phyloP scores from a whole-genome alignment of 202 grass and related monocot genomes.

The Eragrostis tef region DNA sequence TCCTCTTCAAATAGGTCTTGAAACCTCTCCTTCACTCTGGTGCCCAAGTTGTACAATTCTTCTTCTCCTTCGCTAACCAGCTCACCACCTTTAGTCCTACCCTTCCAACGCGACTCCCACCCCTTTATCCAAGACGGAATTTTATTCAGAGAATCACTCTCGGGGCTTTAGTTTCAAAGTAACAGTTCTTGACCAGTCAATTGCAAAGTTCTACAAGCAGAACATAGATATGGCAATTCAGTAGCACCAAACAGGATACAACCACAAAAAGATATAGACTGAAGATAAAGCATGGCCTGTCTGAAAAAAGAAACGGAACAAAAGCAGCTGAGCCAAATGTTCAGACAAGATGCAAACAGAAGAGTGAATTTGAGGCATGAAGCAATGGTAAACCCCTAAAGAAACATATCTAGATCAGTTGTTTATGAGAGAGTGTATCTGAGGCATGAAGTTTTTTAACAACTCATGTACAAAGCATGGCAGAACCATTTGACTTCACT shows the following conservation, averaged over 20 bases:
- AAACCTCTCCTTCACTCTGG: conserved; percentile 77
- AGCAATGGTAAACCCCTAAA: background rate
- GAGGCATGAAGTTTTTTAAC: background rate
- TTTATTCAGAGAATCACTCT: conserved; percentile 51
- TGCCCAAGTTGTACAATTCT: conserved; percentile 72
- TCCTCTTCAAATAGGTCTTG: conserved; percentile 73
- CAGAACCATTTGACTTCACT: conserved; percentile 13
- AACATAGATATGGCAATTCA: conserved; percentile 21
- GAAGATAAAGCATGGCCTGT: background rate
- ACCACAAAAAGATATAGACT: background rate
- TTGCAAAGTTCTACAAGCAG: conserved; percentile 8
- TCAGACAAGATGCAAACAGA: conserved; percentile 16
- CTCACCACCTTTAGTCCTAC: conserved; percentile 76
- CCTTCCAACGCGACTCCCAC: conserved; percentile 93
- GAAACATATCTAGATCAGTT: background rate
- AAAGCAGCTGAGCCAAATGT: background rate
- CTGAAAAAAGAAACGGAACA: conserved; percentile 19
- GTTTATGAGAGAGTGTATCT: background rate
- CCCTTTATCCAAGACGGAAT: conserved; percentile 74
- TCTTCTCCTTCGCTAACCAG: conserved; percentile 81
- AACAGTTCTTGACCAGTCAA: background rate
- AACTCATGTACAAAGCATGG: background rate
- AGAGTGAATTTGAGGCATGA: background rate
- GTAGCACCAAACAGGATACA: background rate
- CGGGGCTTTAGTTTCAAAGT: conserved; percentile 38